Evolutionary conservation across 2,329 filamentous ascomycete genomes (phyloP).

Genomic region (Clonostachys solani): DNA sequence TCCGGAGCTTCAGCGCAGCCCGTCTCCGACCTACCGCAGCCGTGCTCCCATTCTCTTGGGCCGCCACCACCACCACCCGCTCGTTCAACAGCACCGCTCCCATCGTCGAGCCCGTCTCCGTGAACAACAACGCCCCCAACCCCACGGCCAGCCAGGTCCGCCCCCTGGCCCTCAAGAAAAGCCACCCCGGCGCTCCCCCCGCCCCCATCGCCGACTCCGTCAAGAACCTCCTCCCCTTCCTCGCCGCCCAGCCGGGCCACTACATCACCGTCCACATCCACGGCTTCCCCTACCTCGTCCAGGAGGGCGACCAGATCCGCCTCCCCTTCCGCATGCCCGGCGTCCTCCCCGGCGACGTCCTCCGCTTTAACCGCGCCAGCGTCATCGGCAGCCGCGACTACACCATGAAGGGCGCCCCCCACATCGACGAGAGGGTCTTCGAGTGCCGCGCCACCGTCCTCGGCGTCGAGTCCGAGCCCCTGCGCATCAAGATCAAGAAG

Average conservation of each 20-base stretch:
- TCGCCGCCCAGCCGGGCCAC: slow-evolving; percentile 68
- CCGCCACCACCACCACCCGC: slow-evolving; percentile 38
- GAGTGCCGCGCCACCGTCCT: slow-evolving; percentile 82
- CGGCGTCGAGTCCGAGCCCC: slow-evolving; percentile 76
- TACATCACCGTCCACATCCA: slow-evolving; percentile 81
- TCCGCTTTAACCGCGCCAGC: slow-evolving; percentile 83
- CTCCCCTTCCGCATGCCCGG: slow-evolving; percentile 77
- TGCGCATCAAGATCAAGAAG: slow-evolving; percentile 75
- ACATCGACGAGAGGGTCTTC: slow-evolving; percentile 78
- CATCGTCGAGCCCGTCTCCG: slow-evolving; percentile 34
- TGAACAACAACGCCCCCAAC: slow-evolving; percentile 28
- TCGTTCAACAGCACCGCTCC: slow-evolving; percentile 44
- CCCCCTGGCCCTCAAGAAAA: slow-evolving; percentile 32
- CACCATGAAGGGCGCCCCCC: slow-evolving; percentile 78
- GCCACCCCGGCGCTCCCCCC: slow-evolving; percentile 25
- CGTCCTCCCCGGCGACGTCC: slow-evolving; percentile 74
- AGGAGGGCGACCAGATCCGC: slow-evolving; percentile 68
- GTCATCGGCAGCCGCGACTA: slow-evolving; percentile 84
- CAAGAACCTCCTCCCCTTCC: slow-evolving; percentile 60
- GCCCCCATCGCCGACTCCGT: slow-evolving; percentile 49
- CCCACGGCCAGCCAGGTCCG: slow-evolving; percentile 22
- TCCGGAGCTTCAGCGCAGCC: slow-evolving; percentile 35
- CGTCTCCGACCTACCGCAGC: slow-evolving; percentile 8
- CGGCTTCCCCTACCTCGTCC: slow-evolving; percentile 75
- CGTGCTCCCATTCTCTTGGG: slow-evolving; percentile 26